Conservation (phyloP, 1,139 yeast genomes). For the Candida tunisiensis region DNA sequence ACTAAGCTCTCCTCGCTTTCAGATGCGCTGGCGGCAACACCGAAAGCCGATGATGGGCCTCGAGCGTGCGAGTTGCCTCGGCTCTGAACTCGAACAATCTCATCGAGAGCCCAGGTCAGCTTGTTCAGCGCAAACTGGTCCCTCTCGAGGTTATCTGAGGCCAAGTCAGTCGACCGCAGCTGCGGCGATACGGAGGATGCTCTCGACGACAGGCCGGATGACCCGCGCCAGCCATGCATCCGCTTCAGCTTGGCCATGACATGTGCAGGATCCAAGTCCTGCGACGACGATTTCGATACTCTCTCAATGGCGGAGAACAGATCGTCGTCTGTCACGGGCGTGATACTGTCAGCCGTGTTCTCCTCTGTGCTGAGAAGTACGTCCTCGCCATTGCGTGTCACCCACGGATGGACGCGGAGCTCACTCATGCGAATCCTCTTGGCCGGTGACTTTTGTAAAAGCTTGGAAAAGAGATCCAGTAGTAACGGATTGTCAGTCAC, state of each 20-base stretch:
- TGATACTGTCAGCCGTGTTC: constrained; percentile 17
- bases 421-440: constrained; percentile 35
- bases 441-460: constrained; percentile 35
- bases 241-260: constrained; percentile 11
- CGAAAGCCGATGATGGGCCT: too few relatives aligned
- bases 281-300: too few relatives aligned
- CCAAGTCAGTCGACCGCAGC: too few relatives aligned
- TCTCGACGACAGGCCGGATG: not conserved
- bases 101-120: constrained; percentile 17
- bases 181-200: not conserved
- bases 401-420: constrained; percentile 47
- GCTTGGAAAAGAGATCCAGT: constrained; percentile 12
- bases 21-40: too few relatives aligned
- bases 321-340: constrained; percentile 23
- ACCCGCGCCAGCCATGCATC: constrained; percentile 8
- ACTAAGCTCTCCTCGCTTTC: not conserved
- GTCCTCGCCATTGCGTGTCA: constrained; percentile 23
- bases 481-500: constrained; percentile 9
- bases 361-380: constrained; percentile 19
- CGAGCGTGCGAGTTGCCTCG: not conserved
- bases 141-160: too few relatives aligned
- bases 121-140: constrained; percentile 9
- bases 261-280: constrained; percentile 10
- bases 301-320: constrained; percentile 20
- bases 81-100: constrained; percentile 7